Conservation (phyloP, 768 basidiomycete species). For the Lanmaoa rubissima region DNA sequence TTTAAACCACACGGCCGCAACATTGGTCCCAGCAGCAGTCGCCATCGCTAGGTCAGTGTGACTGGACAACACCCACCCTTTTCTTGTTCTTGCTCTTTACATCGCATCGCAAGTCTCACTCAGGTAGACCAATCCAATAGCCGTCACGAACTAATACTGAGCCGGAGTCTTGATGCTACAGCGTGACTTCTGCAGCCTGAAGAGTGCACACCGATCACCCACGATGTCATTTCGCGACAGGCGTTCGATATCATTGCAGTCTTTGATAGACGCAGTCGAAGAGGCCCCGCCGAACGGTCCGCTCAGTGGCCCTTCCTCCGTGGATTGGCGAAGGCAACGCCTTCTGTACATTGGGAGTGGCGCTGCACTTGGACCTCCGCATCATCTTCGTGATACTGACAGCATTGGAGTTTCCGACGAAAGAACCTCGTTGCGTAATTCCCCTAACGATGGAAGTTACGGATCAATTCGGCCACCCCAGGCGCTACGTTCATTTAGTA, state of each 20-base stretch:
- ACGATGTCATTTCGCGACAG: conserved; percentile 19
- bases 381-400: neutral
- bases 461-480: conserved; percentile 47
- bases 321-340: conserved; percentile 59
- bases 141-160: neutral
- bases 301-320: conserved; percentile 51
- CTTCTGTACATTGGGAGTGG: conserved; percentile 51
- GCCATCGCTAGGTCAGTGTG: neutral
- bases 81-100: neutral
- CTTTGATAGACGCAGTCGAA: conserved; percentile 11
- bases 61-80: no score
- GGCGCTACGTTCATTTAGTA: conserved; percentile 20
- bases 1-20: neutral
- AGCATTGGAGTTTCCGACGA: conserved; percentile 28
- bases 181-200: neutral
- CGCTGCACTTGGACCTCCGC: neutral
- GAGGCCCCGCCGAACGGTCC: conserved; percentile 32
- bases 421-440: conserved; percentile 34
- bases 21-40: neutral
- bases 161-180: neutral
- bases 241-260: conserved; percentile 22
- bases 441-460: conserved; percentile 42
- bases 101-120: neutral
- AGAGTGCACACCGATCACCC: neutral
- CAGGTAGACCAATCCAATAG: neutral